These are phyloP conservation scores for Rhynchosporium agropyri DNA, from an alignment of 2,329 filamentous ascomycete genomes.

Conservation along the genomic window DNA sequence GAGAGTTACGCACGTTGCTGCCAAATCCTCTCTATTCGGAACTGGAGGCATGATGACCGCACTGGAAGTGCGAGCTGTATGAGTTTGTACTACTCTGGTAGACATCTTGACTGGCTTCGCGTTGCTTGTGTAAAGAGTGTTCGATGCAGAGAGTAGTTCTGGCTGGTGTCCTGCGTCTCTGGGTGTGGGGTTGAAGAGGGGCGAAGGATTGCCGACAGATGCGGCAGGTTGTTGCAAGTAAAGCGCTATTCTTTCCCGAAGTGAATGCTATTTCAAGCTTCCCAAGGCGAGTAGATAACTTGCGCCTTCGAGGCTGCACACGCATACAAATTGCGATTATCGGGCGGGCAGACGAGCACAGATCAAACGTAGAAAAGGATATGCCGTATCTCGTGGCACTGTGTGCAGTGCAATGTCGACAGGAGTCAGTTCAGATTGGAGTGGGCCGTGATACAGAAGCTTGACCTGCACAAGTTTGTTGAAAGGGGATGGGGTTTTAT, in stretches of 20 bases:
- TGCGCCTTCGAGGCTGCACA: constrained; percentile 17
- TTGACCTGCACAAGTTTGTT: background rate
- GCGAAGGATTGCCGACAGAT: background rate
- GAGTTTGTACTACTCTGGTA: background rate
- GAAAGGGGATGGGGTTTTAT: background rate
- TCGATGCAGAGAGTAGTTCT: background rate
- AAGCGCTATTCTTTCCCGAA: background rate
- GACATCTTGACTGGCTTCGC: constrained; percentile 12
- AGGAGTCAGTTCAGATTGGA: background rate
- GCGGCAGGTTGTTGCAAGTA: background rate
- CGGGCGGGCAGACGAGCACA: constrained; percentile 10
- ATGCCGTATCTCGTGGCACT: background rate
- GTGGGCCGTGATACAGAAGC: background rate
- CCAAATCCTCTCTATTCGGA: constrained; percentile 64
- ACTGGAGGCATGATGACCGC: constrained; percentile 53
- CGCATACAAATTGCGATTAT: background rate
- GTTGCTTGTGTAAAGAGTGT: background rate
- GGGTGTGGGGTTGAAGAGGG: constrained; percentile 16
- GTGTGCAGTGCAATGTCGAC: background rate
- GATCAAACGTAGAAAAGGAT: background rate
- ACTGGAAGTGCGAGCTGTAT: background rate
- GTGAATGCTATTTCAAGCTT: background rate
- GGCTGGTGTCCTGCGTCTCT: background rate
- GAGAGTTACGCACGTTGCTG: constrained; percentile 57
- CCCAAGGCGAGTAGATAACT: background rate